A percentile compares a stretch with the other conserved stretches of the same genome.
These are phyloP conservation scores for Saturnispora sanitii DNA, from an alignment of 805 yeast species.

Conservation along the genomic window DNA sequence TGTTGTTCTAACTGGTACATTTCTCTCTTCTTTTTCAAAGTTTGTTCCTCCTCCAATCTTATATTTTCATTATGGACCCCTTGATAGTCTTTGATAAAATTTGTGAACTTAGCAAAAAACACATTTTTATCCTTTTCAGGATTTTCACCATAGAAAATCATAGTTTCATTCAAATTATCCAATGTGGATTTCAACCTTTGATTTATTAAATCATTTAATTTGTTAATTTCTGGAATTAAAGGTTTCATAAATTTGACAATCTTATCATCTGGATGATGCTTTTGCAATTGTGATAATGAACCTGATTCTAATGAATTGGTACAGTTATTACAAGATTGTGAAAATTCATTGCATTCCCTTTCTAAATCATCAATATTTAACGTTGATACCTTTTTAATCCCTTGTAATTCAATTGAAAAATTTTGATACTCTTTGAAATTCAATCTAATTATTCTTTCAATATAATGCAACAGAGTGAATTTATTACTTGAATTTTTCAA, in stretches of 20 bases:
- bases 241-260: constrained; percentile 46
- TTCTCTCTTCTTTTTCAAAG: constrained; percentile 56
- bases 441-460: constrained; percentile 55
- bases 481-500: constrained; percentile 63
- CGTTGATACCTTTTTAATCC: constrained; percentile 45
- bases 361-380: constrained; percentile 54
- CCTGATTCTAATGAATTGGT: constrained; percentile 50
- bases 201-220: constrained; percentile 35
- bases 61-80: constrained; percentile 57
- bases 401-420: constrained; percentile 51
- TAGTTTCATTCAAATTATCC: constrained; percentile 44
- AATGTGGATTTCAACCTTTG: constrained; percentile 43
- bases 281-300: constrained; percentile 49
- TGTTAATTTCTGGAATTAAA: constrained; percentile 25
- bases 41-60: constrained; percentile 57
- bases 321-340: constrained; percentile 40
- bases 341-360: constrained; percentile 47
- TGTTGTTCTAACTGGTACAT: constrained; percentile 24
- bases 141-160: constrained; percentile 69
- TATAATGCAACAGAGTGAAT: constrained; percentile 64
- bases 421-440: constrained; percentile 55
- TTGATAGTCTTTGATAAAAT: constrained; percentile 51
- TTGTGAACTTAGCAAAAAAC: constrained; percentile 53
- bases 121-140: constrained; percentile 42
- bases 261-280: constrained; percentile 58